A percentile compares a stretch with the other conserved stretches of the same genome.
Conservation (phyloP, 805 yeast species). For the Schwanniomyces vanrijiae region DNA sequence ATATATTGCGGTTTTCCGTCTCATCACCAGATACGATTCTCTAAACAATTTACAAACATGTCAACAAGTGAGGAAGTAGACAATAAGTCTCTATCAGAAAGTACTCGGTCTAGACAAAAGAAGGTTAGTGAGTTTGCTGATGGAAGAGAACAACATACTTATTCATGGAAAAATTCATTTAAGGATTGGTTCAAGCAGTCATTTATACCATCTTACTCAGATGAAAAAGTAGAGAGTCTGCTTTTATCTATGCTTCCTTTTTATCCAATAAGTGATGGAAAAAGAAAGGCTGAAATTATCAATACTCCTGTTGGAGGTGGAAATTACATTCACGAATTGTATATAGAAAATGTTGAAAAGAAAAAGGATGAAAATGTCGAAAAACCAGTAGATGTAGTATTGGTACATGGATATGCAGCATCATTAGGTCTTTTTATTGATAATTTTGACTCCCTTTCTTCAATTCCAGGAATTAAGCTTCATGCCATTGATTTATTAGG, state of each 20-base stretch:
- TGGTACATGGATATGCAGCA: conserved; percentile 94
- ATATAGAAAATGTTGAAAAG: conserved; percentile 47
- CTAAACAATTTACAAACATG: background rate
- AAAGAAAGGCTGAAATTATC: conserved; percentile 45
- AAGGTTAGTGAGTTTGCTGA: conserved; percentile 17
- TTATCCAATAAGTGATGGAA: conserved; percentile 53
- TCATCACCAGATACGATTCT: background rate
- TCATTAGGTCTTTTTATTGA: conserved; percentile 79
- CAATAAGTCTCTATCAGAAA: background rate
- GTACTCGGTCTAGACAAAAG: background rate
- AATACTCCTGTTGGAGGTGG: conserved; percentile 57
- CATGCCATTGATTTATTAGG: conserved; percentile 75
- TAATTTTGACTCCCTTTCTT: conserved; percentile 53
- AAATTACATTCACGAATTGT: conserved; percentile 74
- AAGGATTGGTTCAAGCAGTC: conserved; percentile 33
- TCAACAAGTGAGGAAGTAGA: background rate
- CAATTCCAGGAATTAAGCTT: conserved; percentile 53
- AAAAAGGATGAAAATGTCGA: conserved; percentile 25
- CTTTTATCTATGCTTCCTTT: conserved; percentile 61
- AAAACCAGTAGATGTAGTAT: conserved; percentile 51
- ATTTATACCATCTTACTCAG: conserved; percentile 15
- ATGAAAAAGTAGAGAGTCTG: conserved; percentile 30
- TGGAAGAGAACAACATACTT: conserved; percentile 15
- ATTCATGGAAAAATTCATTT: conserved; percentile 17
- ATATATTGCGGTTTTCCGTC: background rate